Conservation (phyloP, 2,329 filamentous ascomycete genomes). For the Clarireedia paspali region DNA sequence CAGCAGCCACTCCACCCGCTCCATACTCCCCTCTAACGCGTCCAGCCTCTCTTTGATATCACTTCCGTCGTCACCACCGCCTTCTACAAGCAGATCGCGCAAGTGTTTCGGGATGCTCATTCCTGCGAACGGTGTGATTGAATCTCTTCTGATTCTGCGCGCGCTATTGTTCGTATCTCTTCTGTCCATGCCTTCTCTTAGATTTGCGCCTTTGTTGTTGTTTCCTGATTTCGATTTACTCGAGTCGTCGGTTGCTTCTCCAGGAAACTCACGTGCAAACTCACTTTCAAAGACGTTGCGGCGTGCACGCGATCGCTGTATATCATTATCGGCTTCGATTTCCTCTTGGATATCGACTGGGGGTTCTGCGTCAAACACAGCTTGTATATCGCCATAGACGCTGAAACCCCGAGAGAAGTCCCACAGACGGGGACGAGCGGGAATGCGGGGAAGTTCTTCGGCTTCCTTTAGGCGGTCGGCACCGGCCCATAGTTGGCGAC, state of each 20-base stretch:
- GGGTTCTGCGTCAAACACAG: conserved; percentile 27
- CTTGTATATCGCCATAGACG: conserved; percentile 27
- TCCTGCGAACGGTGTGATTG: conserved; percentile 23
- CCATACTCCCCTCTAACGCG: conserved; percentile 20
- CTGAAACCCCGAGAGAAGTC: conserved; percentile 24
- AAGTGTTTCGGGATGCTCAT: conserved; percentile 15
- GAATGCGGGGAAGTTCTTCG: conserved; percentile 18
- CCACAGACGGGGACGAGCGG: conserved; percentile 19
- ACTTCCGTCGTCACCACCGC: conserved; percentile 14
- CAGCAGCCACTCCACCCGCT: conserved; percentile 24
- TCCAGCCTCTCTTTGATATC: conserved; percentile 18
- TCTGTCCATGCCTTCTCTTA: not conserved
- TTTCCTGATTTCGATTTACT: not conserved
- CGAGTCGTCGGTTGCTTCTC: not conserved
- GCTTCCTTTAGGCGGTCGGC: conserved; percentile 15
- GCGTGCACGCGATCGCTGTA: not conserved
- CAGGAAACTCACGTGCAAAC: conserved; percentile 13
- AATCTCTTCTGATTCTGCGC: conserved; percentile 18
- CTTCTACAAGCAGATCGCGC: conserved; percentile 17
- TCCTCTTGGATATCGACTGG: conserved; percentile 20
- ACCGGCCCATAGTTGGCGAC: conserved; percentile 54
- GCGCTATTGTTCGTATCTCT: not conserved
- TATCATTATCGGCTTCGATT: conserved; percentile 14
- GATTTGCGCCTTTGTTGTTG: not conserved
- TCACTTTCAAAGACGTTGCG: conserved; percentile 14